Evolutionary conservation across 345 rosid species (phyloP), one percentile per base, ranked within the genome.

Genomic region (Anastatica hierochuntica): DNA sequence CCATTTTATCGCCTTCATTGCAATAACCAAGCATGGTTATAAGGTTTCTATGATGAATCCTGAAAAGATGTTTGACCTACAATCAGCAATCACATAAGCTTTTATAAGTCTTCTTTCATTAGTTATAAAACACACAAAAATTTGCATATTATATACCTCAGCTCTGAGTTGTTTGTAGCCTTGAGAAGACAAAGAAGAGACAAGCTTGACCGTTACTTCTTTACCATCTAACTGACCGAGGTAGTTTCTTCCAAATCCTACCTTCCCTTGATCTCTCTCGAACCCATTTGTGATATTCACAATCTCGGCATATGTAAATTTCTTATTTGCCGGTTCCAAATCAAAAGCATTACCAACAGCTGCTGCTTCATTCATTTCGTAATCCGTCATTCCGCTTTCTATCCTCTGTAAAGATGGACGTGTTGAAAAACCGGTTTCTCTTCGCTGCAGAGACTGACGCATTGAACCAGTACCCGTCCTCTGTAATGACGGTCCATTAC

Each of bases 191-290:
- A 64, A 44, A 9, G 59, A 44, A 58, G 83, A 76, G 0, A 77
- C 72, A 74, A 81, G 50, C 57, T 81, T 78, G 7, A 81, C 81
- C 0, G 83, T 81, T 18, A 81, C 87, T 72, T 76, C 63, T 45
- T 70, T 67, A 19, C 64, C 70, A 56, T 70, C 67, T 53, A 75
- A 56, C 17, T 39, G 14, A 1, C 81, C 83, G 13, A 68, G 69
- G 43, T 63, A 77, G 62, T 78, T 79, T 61, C 62, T 73, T 37
- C 87, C 83, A 34, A 74, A 78, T 8, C 81, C 81, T 10, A 77
- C 81, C 42, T 78, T 56, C 5, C 83, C 87, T 30, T 64, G 45
- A 35, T 67, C 65, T 43, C n/a, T 74, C 13, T 43, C 56, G 7
- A 81, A 70, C 8, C 76, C 66, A 37, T 76, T 64, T 7, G 87